These are phyloP conservation scores for Penicillium sp. DNA, from an alignment of 2,329 filamentous ascomycete species.

Conservation along the genomic window DNA sequence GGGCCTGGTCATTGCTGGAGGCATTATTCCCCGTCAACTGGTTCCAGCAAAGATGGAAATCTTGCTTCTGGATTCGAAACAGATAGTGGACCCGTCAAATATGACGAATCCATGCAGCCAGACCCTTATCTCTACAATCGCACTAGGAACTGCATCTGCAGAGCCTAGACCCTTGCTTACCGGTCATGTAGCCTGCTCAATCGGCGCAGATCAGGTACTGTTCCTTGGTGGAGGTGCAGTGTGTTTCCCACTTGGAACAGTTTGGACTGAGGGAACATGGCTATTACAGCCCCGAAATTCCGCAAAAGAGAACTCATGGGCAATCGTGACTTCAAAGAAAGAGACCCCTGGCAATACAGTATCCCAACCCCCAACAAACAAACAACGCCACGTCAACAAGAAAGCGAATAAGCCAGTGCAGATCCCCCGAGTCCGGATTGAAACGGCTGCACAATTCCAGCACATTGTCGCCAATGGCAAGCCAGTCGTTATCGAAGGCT, in stretches of 20 bases:
- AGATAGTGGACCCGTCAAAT: constrained; percentile 19
- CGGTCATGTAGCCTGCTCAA: constrained; percentile 60
- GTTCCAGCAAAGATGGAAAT: constrained; percentile 55
- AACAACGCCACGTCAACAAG: neutral
- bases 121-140: constrained; percentile 28
- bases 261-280: constrained; percentile 70
- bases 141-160: constrained; percentile 25
- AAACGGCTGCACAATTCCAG: constrained; percentile 59
- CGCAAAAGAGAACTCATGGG: constrained; percentile 33
- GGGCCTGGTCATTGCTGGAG: constrained; percentile 55
- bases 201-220: constrained; percentile 54
- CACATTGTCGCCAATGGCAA: constrained; percentile 57
- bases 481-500: constrained; percentile 65
- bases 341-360: neutral
- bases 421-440: constrained; percentile 57
- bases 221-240: constrained; percentile 79
- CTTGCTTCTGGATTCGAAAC: constrained; percentile 37
- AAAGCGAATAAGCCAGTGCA: neutral
- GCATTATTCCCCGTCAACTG: constrained; percentile 43
- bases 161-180: constrained; percentile 66
- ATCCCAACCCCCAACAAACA: neutral
- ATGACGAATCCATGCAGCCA: constrained; percentile 21
- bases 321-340: constrained; percentile 18
- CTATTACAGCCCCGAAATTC: constrained; percentile 39
- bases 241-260: constrained; percentile 88